Conservation (phyloP, 1,284 basidiomycete genomes). For the Ganoderma leucocontextum region DNA sequence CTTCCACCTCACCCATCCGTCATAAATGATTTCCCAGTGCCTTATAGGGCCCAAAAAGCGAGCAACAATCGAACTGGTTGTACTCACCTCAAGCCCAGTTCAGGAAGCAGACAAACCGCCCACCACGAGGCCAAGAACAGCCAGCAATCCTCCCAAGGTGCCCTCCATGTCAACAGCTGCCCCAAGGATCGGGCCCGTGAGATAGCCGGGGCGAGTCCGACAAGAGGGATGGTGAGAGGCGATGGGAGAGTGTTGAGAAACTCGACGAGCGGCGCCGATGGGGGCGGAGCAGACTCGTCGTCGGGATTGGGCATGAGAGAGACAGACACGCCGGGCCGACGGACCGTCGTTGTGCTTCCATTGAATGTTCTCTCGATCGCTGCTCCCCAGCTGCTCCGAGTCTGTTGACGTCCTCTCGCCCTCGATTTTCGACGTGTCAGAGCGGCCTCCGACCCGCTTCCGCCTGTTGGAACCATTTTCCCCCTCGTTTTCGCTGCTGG, state of each 20-base stretch:
- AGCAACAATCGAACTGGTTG: neutral
- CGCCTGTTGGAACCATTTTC: too few species aligned
- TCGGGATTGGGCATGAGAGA: slow-evolving; percentile 37
- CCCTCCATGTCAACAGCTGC: slow-evolving; percentile 72
- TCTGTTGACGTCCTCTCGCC: too few species aligned
- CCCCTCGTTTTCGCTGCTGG: too few species aligned
- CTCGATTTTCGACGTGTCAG: too few species aligned
- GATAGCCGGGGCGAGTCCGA: slow-evolving; percentile 66
- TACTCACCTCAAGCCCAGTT: slow-evolving; percentile 61
- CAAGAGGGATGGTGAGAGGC: slow-evolving; percentile 63
- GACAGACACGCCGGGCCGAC: too few species aligned
- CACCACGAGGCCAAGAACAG: slow-evolving; percentile 79
- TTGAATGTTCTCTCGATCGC: too few species aligned
- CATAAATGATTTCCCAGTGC: neutral
- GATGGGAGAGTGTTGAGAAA: slow-evolving; percentile 69
- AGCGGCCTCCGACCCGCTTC: too few species aligned
- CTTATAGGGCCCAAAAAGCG: neutral
- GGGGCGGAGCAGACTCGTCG: slow-evolving; percentile 20
- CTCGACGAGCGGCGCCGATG: slow-evolving; percentile 48
- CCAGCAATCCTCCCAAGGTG: slow-evolving; percentile 71
- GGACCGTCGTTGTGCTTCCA: too few species aligned
- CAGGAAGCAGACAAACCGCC: slow-evolving; percentile 74
- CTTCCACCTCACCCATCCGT: neutral
- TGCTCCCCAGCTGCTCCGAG: too few species aligned
- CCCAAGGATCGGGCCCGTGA: slow-evolving; percentile 52